A percentile compares a stretch with the other conserved stretches of the same genome.
Conservation (phyloP, 345 rosid species). For the Eucalyptus regnans region DNA sequence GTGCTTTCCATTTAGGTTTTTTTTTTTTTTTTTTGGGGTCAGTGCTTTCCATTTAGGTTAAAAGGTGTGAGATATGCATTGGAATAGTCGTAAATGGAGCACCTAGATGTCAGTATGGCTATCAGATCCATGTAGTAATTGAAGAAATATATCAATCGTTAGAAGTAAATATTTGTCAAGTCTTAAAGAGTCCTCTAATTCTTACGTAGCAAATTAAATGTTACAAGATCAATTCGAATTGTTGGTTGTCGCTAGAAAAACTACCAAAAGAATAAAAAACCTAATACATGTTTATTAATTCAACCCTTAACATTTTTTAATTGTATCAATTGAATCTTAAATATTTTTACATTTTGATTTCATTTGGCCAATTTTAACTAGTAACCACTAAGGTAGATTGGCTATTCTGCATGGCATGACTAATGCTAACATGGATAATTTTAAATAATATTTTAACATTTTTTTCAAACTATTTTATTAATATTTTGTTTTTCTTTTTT, state of each 20-base stretch:
- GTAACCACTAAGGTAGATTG: neutral
- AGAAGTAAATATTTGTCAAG: neutral
- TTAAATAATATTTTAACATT: too few relatives aligned
- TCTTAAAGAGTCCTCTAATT: neutral
- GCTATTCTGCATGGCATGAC: fast-evolving
- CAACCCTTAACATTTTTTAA: too few relatives aligned
- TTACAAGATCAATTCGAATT: neutral
- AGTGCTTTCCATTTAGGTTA: neutral
- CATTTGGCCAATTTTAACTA: too few relatives aligned
- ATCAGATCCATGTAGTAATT: neutral
- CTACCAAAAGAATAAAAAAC: neutral
- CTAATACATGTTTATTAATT: too few relatives aligned
- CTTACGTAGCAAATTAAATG: neutral
- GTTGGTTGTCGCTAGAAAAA: neutral
- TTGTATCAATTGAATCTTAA: too few relatives aligned
- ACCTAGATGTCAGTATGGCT: neutral
- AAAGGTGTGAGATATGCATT: neutral
- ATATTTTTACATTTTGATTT: too few relatives aligned
- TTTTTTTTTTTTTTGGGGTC: too few relatives aligned
- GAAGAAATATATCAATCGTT: neutral
- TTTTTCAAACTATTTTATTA: too few relatives aligned
- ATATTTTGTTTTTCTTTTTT: too few relatives aligned
- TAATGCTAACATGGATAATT: too few relatives aligned
- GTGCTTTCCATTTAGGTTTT: neutral
- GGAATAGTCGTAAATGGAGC: neutral